Base-by-base conservation (phyloP, 2,329 filamentous ascomycete species). In the Xylaria sp. region DNA sequence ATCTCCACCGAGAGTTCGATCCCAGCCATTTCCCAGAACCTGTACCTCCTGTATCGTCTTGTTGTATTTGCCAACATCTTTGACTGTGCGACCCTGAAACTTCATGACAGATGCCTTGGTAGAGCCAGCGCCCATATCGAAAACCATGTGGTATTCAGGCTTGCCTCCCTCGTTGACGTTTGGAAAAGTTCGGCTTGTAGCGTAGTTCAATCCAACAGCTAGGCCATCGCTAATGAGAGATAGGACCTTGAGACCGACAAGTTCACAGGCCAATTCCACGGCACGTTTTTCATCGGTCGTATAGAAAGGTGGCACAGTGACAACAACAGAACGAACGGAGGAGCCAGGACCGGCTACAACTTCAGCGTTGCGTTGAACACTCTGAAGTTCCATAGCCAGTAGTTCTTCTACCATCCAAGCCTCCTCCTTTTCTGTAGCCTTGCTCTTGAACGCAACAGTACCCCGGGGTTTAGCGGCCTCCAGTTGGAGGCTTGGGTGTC, bases 21-120 rank as follows among this genome's bases (percentile, higher is more conserved):
- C 96, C 92, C 93, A 99, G 69, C 93, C 94, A 74, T 88, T 88
- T 67, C 95, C 94, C 54, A 98, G 76, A 46, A 97, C 93, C 70
- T 94, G 89, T n/a, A 98, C 91, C 80, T 99, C 96, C 79, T 98
- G 96, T 39, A 99, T 84, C 1, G 94, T 98, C 88, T 98, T 98
- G 86, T 98, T 98, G 84, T 89, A 95, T 80, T 92, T 94, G 73
- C 94, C 94, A 65, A 95, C 83, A 75, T 98, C 95, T 86, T 98
- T 99, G 71, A 98, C 91, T 1, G 88, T 90, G 75, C 91, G 91
- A 78, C 92, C 92, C 81, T 98, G 94, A 83, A 99, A 97, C 76
- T 91, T 92, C 79, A 99, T 83, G 62, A 99, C 85, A 7, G 94
- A 96, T 4, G 95, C 95, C 76, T 94, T 97, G 39, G 95, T 92